Evolutionary conservation across 192 early-diverging fungal genomes (phyloP).

Genomic region (Coemansia aciculifera): DNA sequence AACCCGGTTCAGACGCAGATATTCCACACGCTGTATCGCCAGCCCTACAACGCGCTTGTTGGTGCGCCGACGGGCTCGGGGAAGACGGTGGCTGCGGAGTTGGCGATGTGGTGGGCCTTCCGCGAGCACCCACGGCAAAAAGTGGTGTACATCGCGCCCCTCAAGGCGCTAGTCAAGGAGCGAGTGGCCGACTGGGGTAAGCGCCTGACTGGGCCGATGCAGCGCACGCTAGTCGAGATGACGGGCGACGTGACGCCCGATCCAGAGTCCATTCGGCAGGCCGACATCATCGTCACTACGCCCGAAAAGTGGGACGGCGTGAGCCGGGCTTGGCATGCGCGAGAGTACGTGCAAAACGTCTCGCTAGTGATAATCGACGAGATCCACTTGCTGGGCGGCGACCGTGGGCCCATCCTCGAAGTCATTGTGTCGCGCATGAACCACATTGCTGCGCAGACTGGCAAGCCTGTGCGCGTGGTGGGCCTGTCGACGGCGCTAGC

Average conservation of each 20-base stretch:
- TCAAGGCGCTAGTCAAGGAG: conserved; percentile 97
- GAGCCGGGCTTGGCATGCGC: conserved; percentile 87
- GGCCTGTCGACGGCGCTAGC: conserved; percentile 96
- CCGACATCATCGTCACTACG: conserved; percentile 98
- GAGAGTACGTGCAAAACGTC: conserved; percentile 85
- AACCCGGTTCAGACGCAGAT: conserved; percentile 99
- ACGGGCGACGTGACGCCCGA: conserved; percentile 97
- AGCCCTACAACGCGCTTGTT: conserved; percentile 80
- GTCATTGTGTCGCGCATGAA: conserved; percentile 99
- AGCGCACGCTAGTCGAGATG: conserved; percentile 85
- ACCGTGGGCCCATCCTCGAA: conserved; percentile 95
- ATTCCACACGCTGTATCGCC: conserved; percentile 94
- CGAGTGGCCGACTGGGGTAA: conserved; percentile 85
- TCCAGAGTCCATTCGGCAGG: conserved; percentile 74
- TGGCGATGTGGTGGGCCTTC: conserved; percentile 94
- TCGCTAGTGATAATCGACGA: conserved; percentile 96
- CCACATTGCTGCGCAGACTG: conserved; percentile 84
- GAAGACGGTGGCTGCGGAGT: conserved; percentile 94
- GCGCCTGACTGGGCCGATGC: conserved; percentile 70
- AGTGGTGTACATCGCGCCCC: conserved; percentile 97
- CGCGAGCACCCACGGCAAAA: conserved; percentile 74
- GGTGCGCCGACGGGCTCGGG: conserved; percentile 98
- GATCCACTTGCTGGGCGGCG: conserved; percentile 95
- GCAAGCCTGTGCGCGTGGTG: conserved; percentile 81
- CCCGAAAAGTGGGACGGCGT: conserved; percentile 99